phyloP scores from a whole-genome alignment of 208 protist genomes.

The Acanthamoeba polyphaga region DNA sequence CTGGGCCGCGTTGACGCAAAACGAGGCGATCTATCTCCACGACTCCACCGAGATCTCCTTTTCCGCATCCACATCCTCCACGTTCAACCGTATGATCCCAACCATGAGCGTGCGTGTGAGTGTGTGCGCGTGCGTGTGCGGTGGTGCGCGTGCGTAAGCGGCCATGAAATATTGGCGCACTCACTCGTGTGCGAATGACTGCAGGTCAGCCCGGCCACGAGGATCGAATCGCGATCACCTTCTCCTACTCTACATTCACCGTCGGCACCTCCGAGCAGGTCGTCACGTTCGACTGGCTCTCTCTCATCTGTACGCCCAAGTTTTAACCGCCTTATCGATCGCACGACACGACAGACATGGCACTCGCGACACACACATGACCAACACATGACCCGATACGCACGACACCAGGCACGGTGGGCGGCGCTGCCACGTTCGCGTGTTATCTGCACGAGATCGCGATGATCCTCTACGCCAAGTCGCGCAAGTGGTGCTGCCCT shows the following conservation, averaged over 20 bases:
- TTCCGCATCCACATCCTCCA: not conserved
- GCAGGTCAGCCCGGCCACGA: not conserved
- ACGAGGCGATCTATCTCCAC: not conserved
- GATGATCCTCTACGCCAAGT: conserved; percentile 3
- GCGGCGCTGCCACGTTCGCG: not conserved
- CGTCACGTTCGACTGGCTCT: not conserved
- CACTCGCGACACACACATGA: not conserved
- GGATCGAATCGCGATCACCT: not conserved
- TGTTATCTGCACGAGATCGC: conserved; percentile 11
- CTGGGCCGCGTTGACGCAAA: not conserved
- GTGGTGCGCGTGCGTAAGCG: not conserved
- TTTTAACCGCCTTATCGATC: too few species aligned
- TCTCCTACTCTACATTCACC: not conserved
- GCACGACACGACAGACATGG: too few species aligned
- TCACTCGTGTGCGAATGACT: too few species aligned
- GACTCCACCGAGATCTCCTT: not conserved
- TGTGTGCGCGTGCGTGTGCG: too few species aligned
- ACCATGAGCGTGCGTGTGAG: too few species aligned
- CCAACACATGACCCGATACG: not conserved
- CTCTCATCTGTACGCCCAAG: not conserved
- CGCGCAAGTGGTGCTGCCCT: not conserved
- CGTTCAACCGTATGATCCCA: not conserved
- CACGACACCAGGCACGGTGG: not conserved
- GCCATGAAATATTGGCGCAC: too few species aligned
- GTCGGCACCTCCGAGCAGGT: not conserved